Conservation (phyloP, 805 yeast species). For the Cyberlindnera subsufficiens region DNA sequence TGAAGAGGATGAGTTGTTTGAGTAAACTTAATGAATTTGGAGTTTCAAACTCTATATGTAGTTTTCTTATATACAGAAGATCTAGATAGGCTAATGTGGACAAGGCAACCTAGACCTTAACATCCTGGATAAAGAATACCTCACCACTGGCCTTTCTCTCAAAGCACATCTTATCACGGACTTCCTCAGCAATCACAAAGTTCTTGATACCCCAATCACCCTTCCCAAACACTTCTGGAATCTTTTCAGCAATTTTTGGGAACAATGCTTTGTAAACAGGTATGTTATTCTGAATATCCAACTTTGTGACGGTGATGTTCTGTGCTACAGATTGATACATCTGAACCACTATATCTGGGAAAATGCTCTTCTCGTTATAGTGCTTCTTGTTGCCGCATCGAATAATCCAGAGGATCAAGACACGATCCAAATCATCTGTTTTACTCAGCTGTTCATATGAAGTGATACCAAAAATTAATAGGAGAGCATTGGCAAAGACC, state of each 20-base stretch:
- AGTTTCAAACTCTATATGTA: background rate
- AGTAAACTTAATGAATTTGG: slow-evolving; percentile 4
- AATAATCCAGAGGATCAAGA: slow-evolving; percentile 57
- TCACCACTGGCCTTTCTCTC: slow-evolving; percentile 30
- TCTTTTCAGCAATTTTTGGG: slow-evolving; percentile 38
- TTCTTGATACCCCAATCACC: slow-evolving; percentile 39
- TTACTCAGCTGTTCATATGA: slow-evolving; percentile 44
- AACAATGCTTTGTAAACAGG: slow-evolving; percentile 48
- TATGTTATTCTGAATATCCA: slow-evolving; percentile 50
- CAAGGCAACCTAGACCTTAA: slow-evolving; percentile 2
- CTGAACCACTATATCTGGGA: slow-evolving; percentile 47
- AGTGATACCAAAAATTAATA: slow-evolving; percentile 51
- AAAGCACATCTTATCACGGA: slow-evolving; percentile 48
- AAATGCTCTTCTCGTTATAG: slow-evolving; percentile 21
- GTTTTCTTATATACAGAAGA: background rate
- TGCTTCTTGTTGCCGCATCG: slow-evolving; percentile 44
- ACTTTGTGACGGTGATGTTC: slow-evolving; percentile 37
- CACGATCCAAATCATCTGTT: slow-evolving; percentile 48
- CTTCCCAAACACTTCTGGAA: slow-evolving; percentile 52
- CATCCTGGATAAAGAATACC: slow-evolving; percentile 27
- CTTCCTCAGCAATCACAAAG: slow-evolving; percentile 41
- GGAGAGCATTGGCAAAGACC: slow-evolving; percentile 45
- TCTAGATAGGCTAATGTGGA: no score
- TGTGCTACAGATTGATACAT: slow-evolving; percentile 32
- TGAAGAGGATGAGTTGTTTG: slow-evolving; percentile 25